These are phyloP conservation scores for Punctularia strigosozonata DNA, from an alignment of 768 basidiomycete species.

Conservation along the genomic window DNA sequence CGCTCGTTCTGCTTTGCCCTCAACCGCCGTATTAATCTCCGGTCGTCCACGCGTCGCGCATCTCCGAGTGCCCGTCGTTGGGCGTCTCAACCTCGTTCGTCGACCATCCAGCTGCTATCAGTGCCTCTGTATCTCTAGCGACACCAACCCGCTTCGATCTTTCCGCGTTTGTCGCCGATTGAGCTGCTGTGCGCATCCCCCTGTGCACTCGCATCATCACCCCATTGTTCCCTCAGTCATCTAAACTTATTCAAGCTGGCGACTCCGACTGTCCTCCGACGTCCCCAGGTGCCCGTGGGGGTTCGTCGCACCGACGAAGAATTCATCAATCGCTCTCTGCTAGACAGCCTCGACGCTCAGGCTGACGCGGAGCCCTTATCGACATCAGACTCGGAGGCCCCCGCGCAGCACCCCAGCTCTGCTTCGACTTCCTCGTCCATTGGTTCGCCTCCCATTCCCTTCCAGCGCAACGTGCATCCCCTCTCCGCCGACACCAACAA, in stretches of 20 bases:
- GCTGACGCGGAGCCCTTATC: conserved; percentile 66
- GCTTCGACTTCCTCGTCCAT: conserved; percentile 42
- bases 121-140: conserved; percentile 28
- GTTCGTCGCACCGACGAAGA: conserved; percentile 48
- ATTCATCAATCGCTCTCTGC: conserved; percentile 74
- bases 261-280: conserved; percentile 18
- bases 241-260: conserved; percentile 20
- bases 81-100: too few species aligned
- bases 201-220: background rate
- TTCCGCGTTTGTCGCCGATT: conserved; percentile 19
- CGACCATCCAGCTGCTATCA: conserved; percentile 6
- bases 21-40: conserved; percentile 15
- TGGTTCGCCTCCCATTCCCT: conserved; percentile 42
- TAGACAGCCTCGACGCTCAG: conserved; percentile 75
- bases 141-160: conserved; percentile 42
- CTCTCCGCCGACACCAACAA: conserved; percentile 39
- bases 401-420: conserved; percentile 34
- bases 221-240: conserved; percentile 10
- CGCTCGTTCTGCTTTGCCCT: conserved; percentile 16
- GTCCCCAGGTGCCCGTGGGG: conserved; percentile 15
- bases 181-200: conserved; percentile 16
- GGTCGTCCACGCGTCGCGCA: conserved; percentile 4
- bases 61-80: background rate
- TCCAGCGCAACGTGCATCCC: conserved; percentile 35
- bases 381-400: conserved; percentile 41